Percentiles rank a stretch among this genome's conserved stretches.
These are phyloP conservation scores for Styphnolobium japonicum DNA, from an alignment of 306 rosid species.

Conservation along the genomic window DNA sequence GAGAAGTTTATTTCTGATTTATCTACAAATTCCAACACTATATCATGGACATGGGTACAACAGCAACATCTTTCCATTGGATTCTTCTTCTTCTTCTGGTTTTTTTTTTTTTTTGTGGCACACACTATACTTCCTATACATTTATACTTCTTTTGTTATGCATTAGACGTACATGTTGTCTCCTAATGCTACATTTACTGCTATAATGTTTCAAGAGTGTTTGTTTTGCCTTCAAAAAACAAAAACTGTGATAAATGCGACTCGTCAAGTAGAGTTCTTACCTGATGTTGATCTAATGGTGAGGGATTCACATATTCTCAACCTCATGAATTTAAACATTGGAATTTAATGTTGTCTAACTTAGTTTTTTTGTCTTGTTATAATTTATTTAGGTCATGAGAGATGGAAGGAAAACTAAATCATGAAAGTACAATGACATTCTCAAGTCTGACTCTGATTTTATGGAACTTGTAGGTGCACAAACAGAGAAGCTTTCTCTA, in stretches of 20 bases:
- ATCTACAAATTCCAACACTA: background rate
- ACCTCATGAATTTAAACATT: background rate
- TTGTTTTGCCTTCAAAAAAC: no score
- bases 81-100: no score
- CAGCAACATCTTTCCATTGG: background rate
- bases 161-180: background rate
- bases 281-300: conserved; percentile 66
- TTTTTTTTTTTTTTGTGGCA: no score
- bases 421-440: conserved; percentile 52
- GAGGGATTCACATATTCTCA: background rate
- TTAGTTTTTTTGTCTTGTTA: background rate
- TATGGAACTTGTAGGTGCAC: conserved; percentile 64
- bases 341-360: background rate
- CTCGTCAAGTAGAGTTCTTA: no score
- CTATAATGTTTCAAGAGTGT: no score
- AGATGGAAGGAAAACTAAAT: conserved; percentile 55
- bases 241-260: no score
- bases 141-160: background rate
- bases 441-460: conserved; percentile 54
- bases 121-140: background rate
- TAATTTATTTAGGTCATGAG: conserved; percentile 48
- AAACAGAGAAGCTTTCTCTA: conserved; percentile 51
- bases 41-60: background rate
- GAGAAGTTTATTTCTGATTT: no score
- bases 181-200: background rate